Percentiles rank a stretch among this genome's conserved stretches.
phyloP scores from a whole-genome alignment of 2,329 filamentous ascomycete genomes.

The Alternaria dauci region DNA sequence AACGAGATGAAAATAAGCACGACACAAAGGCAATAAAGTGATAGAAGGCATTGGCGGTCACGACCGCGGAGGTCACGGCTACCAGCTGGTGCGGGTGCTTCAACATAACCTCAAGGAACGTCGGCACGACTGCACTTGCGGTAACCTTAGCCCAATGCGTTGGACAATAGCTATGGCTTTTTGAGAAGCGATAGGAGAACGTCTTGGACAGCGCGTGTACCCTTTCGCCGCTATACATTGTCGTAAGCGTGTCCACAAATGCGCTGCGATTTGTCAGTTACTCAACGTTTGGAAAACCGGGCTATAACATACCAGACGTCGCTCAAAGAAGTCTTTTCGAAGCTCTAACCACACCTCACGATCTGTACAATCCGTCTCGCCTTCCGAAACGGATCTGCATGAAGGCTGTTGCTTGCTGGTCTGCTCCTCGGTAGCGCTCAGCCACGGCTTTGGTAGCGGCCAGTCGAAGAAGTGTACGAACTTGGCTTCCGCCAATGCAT shows the following conservation, averaged over 20 bases:
- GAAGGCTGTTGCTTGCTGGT: neutral
- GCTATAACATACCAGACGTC: neutral
- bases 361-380: neutral
- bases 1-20: neutral
- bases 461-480: conserved; percentile 67
- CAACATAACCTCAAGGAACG: too few species aligned
- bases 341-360: neutral
- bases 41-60: neutral
- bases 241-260: neutral
- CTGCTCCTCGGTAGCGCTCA: neutral
- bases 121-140: too few species aligned
- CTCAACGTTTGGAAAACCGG: neutral
- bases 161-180: too few species aligned
- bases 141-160: too few species aligned
- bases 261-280: neutral
- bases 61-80: neutral
- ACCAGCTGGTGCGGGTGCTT: too few species aligned
- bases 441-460: neutral
- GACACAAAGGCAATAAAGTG: neutral
- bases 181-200: too few species aligned
- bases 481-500: conserved; percentile 65
- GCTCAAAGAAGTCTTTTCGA: neutral
- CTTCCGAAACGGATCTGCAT: neutral
- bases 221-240: neutral
- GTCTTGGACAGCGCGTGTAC: too few species aligned